A percentile compares a stretch with the other conserved stretches of the same genome.
Conservation (phyloP, 306 rosid genomes). For the Herpetospermum pedunculosum region DNA sequence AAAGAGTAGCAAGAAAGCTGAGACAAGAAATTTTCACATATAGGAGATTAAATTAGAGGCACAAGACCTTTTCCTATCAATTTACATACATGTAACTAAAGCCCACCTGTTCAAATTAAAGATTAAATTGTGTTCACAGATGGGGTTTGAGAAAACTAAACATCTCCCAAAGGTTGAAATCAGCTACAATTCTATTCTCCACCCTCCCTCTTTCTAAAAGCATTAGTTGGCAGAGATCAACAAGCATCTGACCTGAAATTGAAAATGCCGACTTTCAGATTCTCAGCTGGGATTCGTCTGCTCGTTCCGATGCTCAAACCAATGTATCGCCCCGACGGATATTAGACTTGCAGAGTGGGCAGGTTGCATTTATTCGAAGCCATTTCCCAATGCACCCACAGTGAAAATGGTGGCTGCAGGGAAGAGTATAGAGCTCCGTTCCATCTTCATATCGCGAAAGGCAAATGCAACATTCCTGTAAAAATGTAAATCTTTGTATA, state of each 20-base stretch:
- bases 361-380: slow-evolving; percentile 71
- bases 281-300: background rate
- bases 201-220: slow-evolving; percentile 1
- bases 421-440: slow-evolving; percentile 58
- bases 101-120: background rate
- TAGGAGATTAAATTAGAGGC: slow-evolving; percentile 2
- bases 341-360: slow-evolving; percentile 76
- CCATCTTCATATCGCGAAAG: slow-evolving; percentile 57
- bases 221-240: slow-evolving; percentile 7
- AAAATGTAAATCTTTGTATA: background rate
- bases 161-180: background rate
- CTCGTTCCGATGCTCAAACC: slow-evolving; percentile 32
- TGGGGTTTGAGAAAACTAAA: slow-evolving; percentile 1
- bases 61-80: slow-evolving; percentile 5
- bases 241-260: slow-evolving; percentile 7
- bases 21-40: background rate
- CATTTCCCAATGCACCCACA: slow-evolving; percentile 74
- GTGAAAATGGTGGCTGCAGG: slow-evolving; percentile 80
- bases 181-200: background rate
- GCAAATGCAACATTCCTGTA: slow-evolving; percentile 81
- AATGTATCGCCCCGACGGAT: slow-evolving; percentile 54
- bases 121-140: background rate
- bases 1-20: background rate
- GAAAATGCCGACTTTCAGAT: background rate
- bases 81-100: slow-evolving; percentile 1